Evolutionary conservation across 202 grass and related monocot genomes (phyloP), one percentile per base, ranked within the genome.

Genomic region (Panicum hallii): DNA sequence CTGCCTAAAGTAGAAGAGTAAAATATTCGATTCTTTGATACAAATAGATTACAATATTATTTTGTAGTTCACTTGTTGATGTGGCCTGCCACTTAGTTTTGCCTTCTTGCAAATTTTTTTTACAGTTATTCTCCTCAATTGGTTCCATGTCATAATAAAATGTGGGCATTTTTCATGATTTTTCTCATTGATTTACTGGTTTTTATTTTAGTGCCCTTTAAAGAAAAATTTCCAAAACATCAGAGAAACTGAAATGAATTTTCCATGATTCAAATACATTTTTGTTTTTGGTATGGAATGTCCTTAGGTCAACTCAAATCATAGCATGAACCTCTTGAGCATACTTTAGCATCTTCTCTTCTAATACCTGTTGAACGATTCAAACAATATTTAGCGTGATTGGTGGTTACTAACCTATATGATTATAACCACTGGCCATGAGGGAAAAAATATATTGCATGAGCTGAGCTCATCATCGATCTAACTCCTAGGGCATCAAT

Each of bases 401-500:
- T 6, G 46, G 28, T 53, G 14, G 14, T 72, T 72, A 72, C 14
- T 15, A 54, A 53, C 23, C 70, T 73, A 67, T 66, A 17, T 66
- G 58, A 66, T 66, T 66, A 19, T 41, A 72, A 52, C 46, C 46
- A 36, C 26, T 0, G 47, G 26, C 26, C 28, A 19, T 42, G 8
- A 19, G 47, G 28, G 8, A 3, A 20, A 52, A 52, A 53, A 15
- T 34, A 20, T 53, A 53, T 73, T 34, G 16, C 30, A 32, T 36
- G 15, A 53, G 70, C 70, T 52, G 70, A 73, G 70, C 28, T 53
- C 48, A 74, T 38, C 70, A 74, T 54, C 47, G 34, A 38, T 36
- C 70, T 53, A 54, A 1, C 62, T 42, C 16, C 34, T 67, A 20
- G 14, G 36, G 36, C 36, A 20, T 67, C 36, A 67, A 42, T 67